Percentiles rank a stretch among this genome's conserved stretches.
These are phyloP conservation scores for Cladosporium sp. DNA, from an alignment of 2,329 filamentous ascomycete species.

Conservation along the genomic window DNA sequence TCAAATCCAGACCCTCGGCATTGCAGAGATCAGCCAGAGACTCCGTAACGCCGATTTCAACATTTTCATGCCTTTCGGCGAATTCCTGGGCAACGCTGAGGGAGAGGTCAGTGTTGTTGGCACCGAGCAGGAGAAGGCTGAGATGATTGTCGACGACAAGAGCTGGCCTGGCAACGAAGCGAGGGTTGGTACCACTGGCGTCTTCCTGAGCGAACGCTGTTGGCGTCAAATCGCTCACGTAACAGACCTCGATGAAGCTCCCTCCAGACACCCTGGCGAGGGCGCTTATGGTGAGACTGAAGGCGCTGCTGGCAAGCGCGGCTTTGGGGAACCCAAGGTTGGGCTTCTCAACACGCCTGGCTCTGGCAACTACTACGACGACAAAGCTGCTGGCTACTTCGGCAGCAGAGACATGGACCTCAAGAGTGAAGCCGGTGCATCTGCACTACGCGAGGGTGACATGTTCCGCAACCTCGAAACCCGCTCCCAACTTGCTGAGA, in stretches of 20 bases:
- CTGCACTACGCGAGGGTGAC: constrained; percentile 87
- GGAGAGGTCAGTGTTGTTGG: constrained; percentile 83
- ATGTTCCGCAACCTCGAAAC: constrained; percentile 99
- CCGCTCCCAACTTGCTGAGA: constrained; percentile 89
- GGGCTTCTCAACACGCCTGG: constrained; percentile 57
- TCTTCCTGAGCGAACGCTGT: constrained; percentile 93
- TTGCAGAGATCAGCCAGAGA: constrained; percentile 93
- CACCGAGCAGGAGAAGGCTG: constrained; percentile 86
- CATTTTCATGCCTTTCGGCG: constrained; percentile 90
- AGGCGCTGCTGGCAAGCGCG: constrained; percentile 54
- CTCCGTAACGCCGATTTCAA: constrained; percentile 93
- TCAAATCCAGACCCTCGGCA: constrained; percentile 92
- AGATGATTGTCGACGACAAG: constrained; percentile 87
- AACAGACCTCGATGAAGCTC: constrained; percentile 59
- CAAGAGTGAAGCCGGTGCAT: constrained; percentile 87
- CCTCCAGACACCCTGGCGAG: constrained; percentile 56
- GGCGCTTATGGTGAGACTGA: constrained; percentile 60
- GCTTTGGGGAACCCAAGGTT: constrained; percentile 61
- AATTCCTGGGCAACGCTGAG: constrained; percentile 88
- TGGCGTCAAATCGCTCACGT: constrained; percentile 89
- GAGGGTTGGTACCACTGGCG: constrained; percentile 82
- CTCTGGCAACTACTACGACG: constrained; percentile 63
- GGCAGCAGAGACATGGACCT: constrained; percentile 75
- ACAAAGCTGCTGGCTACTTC: constrained; percentile 82
- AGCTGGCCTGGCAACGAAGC: constrained; percentile 92